phyloP scores from a whole-genome alignment of 2,329 filamentous ascomycete genomes.

The Polytolypa hystricis region DNA sequence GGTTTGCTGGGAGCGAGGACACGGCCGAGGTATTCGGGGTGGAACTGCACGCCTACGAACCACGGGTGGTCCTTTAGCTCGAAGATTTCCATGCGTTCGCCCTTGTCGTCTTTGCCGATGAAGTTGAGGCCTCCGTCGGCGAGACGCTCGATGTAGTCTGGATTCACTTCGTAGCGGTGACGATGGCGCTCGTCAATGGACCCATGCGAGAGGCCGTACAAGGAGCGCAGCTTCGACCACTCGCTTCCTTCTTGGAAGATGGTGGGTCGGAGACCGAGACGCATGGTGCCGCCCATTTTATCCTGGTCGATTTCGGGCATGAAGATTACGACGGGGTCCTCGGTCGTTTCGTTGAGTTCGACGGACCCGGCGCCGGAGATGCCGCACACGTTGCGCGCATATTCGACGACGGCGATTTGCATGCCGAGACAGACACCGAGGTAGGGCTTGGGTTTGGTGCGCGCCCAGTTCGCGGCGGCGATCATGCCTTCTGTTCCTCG shows the following conservation, averaged over 20 bases:
- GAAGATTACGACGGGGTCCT: conserved; percentile 66
- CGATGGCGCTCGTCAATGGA: conserved; percentile 64
- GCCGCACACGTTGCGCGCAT: conserved; percentile 63
- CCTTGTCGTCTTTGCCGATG: conserved; percentile 67
- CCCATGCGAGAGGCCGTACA: conserved; percentile 54
- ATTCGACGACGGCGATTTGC: conserved; percentile 88
- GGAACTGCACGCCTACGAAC: conserved; percentile 79
- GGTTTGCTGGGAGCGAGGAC: conserved; percentile 64
- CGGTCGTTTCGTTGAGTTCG: conserved; percentile 46
- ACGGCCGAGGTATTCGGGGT: conserved; percentile 72
- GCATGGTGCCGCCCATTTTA: conserved; percentile 79
- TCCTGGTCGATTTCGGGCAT: conserved; percentile 80
- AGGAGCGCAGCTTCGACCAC: conserved; percentile 64
- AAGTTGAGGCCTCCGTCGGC: conserved; percentile 59
- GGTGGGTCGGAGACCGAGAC: conserved; percentile 63
- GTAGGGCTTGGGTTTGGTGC: conserved; percentile 68
- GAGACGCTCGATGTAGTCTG: conserved; percentile 58
- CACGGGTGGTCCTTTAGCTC: conserved; percentile 75
- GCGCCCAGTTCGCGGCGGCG: conserved; percentile 71
- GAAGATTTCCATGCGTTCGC: conserved; percentile 70
- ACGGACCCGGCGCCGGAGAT: conserved; percentile 46
- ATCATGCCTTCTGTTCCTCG: conserved; percentile 89
- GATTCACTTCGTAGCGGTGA: conserved; percentile 87
- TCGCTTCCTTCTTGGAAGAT: conserved; percentile 65
- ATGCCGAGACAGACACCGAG: conserved; percentile 86